These are phyloP conservation scores for Lachancea sp. DNA, from an alignment of 805 yeast genomes.

Conservation along the genomic window DNA sequence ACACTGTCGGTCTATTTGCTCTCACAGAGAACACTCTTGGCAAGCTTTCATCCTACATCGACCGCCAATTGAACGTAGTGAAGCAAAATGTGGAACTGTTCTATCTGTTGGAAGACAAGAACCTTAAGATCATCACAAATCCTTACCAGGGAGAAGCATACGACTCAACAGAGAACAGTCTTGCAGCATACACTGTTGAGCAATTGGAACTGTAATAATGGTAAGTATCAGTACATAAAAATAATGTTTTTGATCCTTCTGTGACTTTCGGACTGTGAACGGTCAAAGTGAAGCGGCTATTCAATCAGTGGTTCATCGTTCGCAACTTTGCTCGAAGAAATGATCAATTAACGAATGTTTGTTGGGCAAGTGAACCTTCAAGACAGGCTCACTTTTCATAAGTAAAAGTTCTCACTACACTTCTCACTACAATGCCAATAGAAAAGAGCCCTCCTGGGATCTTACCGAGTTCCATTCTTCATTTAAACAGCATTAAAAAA, in stretches of 20 bases:
- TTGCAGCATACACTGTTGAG: slow-evolving; percentile 28
- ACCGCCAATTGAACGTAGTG: slow-evolving; percentile 23
- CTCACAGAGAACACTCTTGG: slow-evolving; percentile 24
- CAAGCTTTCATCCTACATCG: slow-evolving; percentile 21
- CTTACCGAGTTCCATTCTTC: slow-evolving; percentile 20
- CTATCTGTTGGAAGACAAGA: slow-evolving; percentile 22
- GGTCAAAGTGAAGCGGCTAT: too few species aligned
- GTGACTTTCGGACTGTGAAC: too few species aligned
- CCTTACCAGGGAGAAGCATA: slow-evolving; percentile 7
- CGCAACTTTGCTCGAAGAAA: too few species aligned
- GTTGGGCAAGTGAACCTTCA: too few species aligned
- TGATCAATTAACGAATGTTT: too few species aligned
- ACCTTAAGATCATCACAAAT: slow-evolving; percentile 6
- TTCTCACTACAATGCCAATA: background rate
- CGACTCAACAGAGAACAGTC: slow-evolving; percentile 11
- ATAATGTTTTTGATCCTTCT: too few species aligned
- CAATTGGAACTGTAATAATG: slow-evolving; percentile 20
- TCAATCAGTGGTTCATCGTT: too few species aligned
- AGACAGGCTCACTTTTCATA: too few species aligned
- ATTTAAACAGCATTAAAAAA: slow-evolving; percentile 5
- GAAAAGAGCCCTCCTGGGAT: background rate
- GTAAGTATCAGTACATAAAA: background rate
- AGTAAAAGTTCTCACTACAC: too few species aligned
- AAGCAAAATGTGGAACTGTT: slow-evolving; percentile 29
- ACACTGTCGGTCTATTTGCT: slow-evolving; percentile 32